Conservation (phyloP, 208 protist genomes). For the Tetramitus jugosus region DNA sequence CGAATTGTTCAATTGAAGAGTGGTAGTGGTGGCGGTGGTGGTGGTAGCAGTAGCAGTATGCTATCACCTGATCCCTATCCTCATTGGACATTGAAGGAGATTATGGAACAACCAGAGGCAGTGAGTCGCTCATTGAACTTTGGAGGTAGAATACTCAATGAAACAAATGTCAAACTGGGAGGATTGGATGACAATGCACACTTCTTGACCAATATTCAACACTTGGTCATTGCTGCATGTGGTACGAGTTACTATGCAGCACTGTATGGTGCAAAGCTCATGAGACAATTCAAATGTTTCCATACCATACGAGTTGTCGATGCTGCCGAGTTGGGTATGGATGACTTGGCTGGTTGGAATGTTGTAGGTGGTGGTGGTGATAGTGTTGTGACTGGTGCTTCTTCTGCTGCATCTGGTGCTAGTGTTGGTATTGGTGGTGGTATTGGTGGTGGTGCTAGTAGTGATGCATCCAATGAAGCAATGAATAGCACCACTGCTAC, state of each 20-base stretch:
- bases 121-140: constrained; percentile 14
- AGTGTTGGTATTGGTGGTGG: not conserved
- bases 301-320: constrained; percentile 20
- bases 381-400: not conserved
- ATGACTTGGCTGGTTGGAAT: not conserved
- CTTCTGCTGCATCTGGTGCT: not conserved
- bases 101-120: constrained; percentile 10
- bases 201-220: not conserved
- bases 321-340: not conserved
- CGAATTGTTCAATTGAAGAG: not conserved
- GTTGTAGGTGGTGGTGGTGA: too few species aligned
- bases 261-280: constrained; percentile 1
- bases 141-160: constrained; percentile 5
- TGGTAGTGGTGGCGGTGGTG: too few species aligned
- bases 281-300: constrained; percentile 13
- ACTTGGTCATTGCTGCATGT: constrained; percentile 22
- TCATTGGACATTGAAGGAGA: constrained; percentile 23
- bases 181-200: constrained; percentile 4
- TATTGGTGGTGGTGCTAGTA: too few species aligned
- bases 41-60: not conserved
- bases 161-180: not conserved
- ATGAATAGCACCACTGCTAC: not conserved
- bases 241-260: constrained; percentile 11
- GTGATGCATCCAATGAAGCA: too few species aligned
- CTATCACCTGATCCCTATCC: constrained; percentile 8